These are phyloP conservation scores for Eucalyptus polybractea DNA, from an alignment of 345 rosid species.

Conservation along the genomic window DNA sequence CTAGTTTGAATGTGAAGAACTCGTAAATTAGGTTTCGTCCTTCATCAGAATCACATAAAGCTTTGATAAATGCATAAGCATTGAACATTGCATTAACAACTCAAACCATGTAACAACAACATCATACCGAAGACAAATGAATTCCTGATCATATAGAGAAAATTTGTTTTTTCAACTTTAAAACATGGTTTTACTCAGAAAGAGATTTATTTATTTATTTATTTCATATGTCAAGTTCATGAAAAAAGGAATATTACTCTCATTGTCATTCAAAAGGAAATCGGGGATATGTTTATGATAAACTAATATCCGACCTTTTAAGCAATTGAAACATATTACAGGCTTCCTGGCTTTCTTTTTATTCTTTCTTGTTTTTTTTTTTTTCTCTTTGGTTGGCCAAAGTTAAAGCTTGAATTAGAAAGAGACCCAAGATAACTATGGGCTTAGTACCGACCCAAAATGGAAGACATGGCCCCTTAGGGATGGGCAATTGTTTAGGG, in stretches of 20 bases:
- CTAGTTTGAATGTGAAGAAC: background rate
- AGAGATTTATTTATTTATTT: background rate
- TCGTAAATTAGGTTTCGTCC: background rate
- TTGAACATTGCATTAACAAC: background rate
- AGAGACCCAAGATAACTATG: background rate
- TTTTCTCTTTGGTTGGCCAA: background rate
- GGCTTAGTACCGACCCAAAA: background rate
- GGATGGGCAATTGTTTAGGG: background rate
- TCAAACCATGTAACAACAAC: background rate
- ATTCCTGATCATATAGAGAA: background rate
- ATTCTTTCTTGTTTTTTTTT: background rate
- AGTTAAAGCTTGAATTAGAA: background rate
- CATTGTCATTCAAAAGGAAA: background rate
- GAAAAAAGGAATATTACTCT: background rate
- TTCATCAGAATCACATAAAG: background rate
- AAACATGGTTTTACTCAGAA: background rate
- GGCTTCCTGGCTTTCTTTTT: background rate
- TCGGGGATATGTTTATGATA: background rate
- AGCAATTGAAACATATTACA: background rate
- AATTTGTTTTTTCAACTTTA: background rate
- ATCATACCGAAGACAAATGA: background rate
- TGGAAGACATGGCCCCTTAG: background rate
- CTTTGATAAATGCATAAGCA: background rate
- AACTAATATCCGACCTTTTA: background rate
- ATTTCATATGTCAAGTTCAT: background rate